Conservation (phyloP, 176 grass and related monocot species). For the Secale cereale region DNA sequence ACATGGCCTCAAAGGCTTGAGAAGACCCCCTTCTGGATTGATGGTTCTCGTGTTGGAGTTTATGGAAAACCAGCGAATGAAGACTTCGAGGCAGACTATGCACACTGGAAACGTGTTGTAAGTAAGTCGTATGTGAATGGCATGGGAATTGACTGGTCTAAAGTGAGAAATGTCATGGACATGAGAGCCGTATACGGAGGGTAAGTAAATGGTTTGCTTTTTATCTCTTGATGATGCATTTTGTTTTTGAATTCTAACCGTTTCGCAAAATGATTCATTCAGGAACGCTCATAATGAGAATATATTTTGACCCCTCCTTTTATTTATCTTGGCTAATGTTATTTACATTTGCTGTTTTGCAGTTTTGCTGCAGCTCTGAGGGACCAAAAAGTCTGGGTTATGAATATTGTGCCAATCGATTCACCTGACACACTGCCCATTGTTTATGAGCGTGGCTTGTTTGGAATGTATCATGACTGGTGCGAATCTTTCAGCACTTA, state of each 20-base stretch:
- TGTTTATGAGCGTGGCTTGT: constrained; percentile 96
- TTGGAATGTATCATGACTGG: constrained; percentile 99
- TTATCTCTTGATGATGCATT: not conserved
- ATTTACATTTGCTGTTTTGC: constrained; percentile 33
- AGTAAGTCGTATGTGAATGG: constrained; percentile 84
- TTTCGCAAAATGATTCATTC: not conserved
- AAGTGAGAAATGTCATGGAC: constrained; percentile 96
- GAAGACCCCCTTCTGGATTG: constrained; percentile 82
- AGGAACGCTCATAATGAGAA: not conserved
- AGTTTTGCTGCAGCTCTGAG: constrained; percentile 93
- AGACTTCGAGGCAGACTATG: constrained; percentile 87
- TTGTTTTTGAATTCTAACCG: not conserved
- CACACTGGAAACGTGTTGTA: constrained; percentile 86
- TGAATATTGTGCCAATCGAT: constrained; percentile 94
- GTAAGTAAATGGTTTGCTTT: constrained; percentile 49
- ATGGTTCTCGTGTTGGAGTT: constrained; percentile 71
- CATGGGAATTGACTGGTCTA: constrained; percentile 95
- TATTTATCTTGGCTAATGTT: not conserved
- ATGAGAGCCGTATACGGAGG: constrained; percentile 98
- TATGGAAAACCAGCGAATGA: constrained; percentile 88
- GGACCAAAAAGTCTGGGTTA: constrained; percentile 87
- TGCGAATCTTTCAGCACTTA: constrained; percentile 99
- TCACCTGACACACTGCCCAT: constrained; percentile 93
- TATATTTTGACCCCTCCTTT: not conserved
- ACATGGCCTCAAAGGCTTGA: constrained; percentile 80